phyloP scores from a whole-genome alignment of 2,329 filamentous ascomycete genomes.

The Pseudogymnoascus sp. region DNA sequence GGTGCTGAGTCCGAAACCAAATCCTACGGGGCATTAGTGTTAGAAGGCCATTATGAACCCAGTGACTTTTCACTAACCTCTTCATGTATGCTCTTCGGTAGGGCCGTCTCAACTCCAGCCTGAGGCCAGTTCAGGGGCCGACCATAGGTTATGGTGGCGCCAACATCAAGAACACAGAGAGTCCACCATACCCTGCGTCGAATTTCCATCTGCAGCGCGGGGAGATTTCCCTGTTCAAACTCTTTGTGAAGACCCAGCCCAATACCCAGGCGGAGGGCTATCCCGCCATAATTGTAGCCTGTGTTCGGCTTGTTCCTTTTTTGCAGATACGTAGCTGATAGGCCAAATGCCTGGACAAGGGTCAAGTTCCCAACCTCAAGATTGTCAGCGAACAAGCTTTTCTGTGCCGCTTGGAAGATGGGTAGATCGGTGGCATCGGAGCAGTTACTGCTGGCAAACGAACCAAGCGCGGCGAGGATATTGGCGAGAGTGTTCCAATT shows the following conservation, averaged over 20 bases:
- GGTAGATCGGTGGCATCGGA: constrained; percentile 13
- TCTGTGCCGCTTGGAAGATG: constrained; percentile 14
- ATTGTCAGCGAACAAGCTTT: constrained; percentile 33
- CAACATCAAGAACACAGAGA: constrained; percentile 16
- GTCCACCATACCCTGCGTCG: constrained; percentile 17
- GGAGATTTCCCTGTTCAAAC: constrained; percentile 16
- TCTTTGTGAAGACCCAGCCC: constrained; percentile 38
- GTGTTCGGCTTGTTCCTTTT: constrained; percentile 44
- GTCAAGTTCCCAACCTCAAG: constrained; percentile 39
- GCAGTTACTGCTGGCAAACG: constrained; percentile 15
- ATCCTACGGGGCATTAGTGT: not conserved
- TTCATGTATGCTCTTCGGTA: constrained; percentile 17
- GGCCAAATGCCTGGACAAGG: constrained; percentile 37
- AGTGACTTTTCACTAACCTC: constrained; percentile 8
- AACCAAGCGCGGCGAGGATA: constrained; percentile 17
- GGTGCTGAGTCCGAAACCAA: not conserved
- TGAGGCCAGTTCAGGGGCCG: constrained; percentile 15
- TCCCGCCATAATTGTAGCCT: constrained; percentile 67
- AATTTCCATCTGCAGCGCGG: constrained; percentile 17
- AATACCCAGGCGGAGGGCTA: constrained; percentile 82
- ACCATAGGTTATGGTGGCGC: constrained; percentile 18
- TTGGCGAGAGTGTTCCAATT: constrained; percentile 19
- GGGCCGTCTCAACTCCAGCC: constrained; percentile 14
- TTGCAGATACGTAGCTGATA: constrained; percentile 42
- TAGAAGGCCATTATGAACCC: not conserved